These are phyloP conservation scores for Vaccinium corymbosum DNA, from an alignment of 148 eudicot species.

Conservation along the genomic window DNA sequence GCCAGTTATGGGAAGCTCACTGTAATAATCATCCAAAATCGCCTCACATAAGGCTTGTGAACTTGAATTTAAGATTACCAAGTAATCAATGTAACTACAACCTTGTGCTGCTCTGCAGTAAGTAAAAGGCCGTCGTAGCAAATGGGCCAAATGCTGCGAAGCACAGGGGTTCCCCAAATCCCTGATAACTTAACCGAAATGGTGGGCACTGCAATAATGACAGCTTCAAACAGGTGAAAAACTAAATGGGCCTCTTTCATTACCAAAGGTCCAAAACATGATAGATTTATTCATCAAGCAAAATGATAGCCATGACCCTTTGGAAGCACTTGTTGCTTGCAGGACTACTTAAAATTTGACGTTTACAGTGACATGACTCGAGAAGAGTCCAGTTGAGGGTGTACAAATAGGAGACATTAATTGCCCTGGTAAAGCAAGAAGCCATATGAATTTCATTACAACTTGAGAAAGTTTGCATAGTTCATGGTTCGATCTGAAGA, in stretches of 20 bases:
- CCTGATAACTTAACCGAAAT: slow-evolving; percentile 83
- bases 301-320: not conserved
- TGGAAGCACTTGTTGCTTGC: not conserved
- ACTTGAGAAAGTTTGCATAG: not conserved
- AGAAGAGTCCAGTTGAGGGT: not conserved
- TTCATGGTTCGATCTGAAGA: not conserved
- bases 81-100: slow-evolving; percentile 12
- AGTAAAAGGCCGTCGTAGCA: slow-evolving; percentile 81
- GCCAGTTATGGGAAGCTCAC: slow-evolving; percentile 49
- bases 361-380: not conserved
- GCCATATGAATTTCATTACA: not conserved
- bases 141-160: slow-evolving; percentile 93
- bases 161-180: slow-evolving; percentile 89
- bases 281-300: not conserved
- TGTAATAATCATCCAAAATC: slow-evolving; percentile 25
- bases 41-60: slow-evolving; percentile 11
- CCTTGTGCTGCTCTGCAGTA: slow-evolving; percentile 65
- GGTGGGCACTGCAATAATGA: slow-evolving; percentile 75
- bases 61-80: slow-evolving; percentile 1
- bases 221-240: slow-evolving; percentile 11
- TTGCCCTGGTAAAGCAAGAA: not conserved
- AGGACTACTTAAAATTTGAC: not conserved
- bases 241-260: not conserved
- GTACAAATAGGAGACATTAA: not conserved
- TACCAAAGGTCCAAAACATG: not conserved